These are phyloP conservation scores for Basidiobolus meristosporus DNA, from an alignment of 371 early-diverging fungal species.

Conservation along the genomic window DNA sequence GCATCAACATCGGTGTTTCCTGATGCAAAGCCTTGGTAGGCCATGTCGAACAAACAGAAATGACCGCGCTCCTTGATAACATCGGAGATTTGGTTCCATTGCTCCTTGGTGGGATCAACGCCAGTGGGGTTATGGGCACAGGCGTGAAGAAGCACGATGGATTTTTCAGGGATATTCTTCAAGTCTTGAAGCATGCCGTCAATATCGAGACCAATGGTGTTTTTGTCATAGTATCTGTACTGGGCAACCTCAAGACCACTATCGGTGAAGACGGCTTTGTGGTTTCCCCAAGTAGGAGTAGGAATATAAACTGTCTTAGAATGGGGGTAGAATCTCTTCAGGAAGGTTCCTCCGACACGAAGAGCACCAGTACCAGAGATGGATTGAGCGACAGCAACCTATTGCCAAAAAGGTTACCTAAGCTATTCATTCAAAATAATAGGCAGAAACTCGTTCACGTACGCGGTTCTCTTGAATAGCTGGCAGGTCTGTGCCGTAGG, in stretches of 20 bases:
- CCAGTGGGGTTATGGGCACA: conserved; percentile 99
- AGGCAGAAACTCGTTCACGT: conserved; percentile 8
- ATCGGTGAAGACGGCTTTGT: conserved; percentile 83
- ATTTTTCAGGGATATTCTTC: conserved; percentile 65
- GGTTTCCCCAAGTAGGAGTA: conserved; percentile 96
- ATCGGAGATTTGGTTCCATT: conserved; percentile 81
- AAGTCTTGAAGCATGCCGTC: conserved; percentile 81
- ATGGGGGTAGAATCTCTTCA: conserved; percentile 59
- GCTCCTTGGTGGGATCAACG: conserved; percentile 83
- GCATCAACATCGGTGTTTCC: conserved; percentile 85
- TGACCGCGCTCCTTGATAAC: conserved; percentile 67
- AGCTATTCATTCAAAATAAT: not conserved
- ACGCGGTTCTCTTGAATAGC: conserved; percentile 51
- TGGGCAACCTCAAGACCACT: conserved; percentile 67
- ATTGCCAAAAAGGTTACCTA: not conserved
- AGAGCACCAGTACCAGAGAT: conserved; percentile 96
- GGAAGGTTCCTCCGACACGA: conserved; percentile 84
- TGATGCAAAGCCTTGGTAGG: conserved; percentile 97
- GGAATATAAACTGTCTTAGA: conserved; percentile 85
- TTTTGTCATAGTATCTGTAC: conserved; percentile 90
- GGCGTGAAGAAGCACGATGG: conserved; percentile 86
- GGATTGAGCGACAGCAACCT: conserved; percentile 80
- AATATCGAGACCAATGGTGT: conserved; percentile 85
- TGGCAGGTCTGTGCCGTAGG: conserved; percentile 63
- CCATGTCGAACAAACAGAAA: conserved; percentile 95